Evolutionary conservation across 1,284 basidiomycete genomes (phyloP).

Genomic region (Malassezia furfur): DNA sequence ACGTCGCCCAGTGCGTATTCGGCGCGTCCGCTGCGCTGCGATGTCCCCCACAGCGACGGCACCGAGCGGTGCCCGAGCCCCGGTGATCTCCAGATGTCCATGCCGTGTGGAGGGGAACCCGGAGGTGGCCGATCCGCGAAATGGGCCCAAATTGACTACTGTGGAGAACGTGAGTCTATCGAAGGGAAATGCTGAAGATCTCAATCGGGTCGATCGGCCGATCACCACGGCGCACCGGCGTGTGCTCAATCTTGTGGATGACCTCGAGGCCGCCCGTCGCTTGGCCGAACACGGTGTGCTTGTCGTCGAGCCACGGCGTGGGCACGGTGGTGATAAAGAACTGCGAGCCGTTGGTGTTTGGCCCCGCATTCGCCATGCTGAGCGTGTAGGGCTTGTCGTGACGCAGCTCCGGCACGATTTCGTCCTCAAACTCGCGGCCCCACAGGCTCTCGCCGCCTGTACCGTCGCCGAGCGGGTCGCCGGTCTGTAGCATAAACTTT

Average conservation of each 20-base stretch:
- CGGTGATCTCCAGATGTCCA: conserved; percentile 12
- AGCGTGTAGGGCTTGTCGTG: conserved; percentile 95
- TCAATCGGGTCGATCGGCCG: conserved; percentile 42
- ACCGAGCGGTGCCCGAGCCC: conserved; percentile 12
- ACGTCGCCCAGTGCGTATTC: conserved; percentile 8
- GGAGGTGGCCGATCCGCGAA: background rate
- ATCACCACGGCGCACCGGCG: conserved; percentile 48
- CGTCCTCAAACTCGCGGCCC: conserved; percentile 90
- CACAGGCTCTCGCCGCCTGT: conserved; percentile 90
- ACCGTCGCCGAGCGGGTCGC: conserved; percentile 91
- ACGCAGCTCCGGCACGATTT: conserved; percentile 69
- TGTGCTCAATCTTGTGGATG: conserved; percentile 74
- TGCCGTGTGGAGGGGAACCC: background rate
- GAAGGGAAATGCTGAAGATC: conserved; percentile 19
- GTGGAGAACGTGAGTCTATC: background rate
- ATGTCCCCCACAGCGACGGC: conserved; percentile 6
- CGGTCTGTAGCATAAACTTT: conserved; percentile 99
- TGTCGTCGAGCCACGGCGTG: conserved; percentile 72
- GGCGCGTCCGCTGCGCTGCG: background rate
- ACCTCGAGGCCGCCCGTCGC: conserved; percentile 54
- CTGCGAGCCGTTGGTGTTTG: conserved; percentile 85
- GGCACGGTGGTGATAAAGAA: conserved; percentile 98
- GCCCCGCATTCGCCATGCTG: conserved; percentile 97
- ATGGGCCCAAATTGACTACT: background rate
- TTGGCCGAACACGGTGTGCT: conserved; percentile 56